These are phyloP conservation scores for Ambrosia hybrid DNA, from an alignment of 140 eudicot genomes.

Conservation along the genomic window DNA sequence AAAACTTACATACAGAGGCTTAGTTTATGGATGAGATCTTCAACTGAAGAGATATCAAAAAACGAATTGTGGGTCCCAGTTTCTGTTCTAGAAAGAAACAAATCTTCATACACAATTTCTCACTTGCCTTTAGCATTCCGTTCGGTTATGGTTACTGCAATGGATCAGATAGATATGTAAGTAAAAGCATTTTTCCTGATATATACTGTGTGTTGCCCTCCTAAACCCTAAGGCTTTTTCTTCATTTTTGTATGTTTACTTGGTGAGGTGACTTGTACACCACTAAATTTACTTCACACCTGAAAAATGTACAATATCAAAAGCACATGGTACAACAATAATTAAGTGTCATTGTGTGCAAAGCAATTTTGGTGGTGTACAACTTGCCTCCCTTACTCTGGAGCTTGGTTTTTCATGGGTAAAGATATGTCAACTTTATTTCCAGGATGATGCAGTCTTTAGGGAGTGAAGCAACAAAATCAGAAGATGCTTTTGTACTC, in stretches of 20 bases:
- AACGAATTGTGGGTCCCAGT: constrained; percentile 90
- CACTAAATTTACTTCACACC: not conserved
- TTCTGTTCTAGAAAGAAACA: constrained; percentile 87
- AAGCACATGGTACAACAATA: not conserved
- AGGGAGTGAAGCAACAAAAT: constrained; percentile 72
- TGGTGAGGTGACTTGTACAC: not conserved
- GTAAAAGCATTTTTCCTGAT: constrained; percentile 22
- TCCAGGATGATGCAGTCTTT: constrained; percentile 80
- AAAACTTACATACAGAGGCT: constrained; percentile 83
- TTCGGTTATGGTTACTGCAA: constrained; percentile 70
- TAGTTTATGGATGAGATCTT: constrained; percentile 88
- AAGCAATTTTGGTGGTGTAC: not conserved
- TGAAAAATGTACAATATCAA: not conserved
- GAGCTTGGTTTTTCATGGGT: constrained; percentile 5
- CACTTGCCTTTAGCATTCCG: constrained; percentile 92
- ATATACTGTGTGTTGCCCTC: not conserved
- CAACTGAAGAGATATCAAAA: constrained; percentile 76
- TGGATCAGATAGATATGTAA: constrained; percentile 87
- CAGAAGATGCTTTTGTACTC: constrained; percentile 74
- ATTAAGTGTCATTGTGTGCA: not conserved
- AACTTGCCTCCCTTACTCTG: not conserved
- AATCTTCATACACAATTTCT: constrained; percentile 85
- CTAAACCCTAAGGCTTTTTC: not conserved
- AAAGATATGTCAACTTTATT: not conserved
- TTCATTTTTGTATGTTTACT: not conserved